These are phyloP conservation scores for Claviceps sorghi DNA, from an alignment of 2,329 filamentous ascomycete genomes.

Conservation along the genomic window DNA sequence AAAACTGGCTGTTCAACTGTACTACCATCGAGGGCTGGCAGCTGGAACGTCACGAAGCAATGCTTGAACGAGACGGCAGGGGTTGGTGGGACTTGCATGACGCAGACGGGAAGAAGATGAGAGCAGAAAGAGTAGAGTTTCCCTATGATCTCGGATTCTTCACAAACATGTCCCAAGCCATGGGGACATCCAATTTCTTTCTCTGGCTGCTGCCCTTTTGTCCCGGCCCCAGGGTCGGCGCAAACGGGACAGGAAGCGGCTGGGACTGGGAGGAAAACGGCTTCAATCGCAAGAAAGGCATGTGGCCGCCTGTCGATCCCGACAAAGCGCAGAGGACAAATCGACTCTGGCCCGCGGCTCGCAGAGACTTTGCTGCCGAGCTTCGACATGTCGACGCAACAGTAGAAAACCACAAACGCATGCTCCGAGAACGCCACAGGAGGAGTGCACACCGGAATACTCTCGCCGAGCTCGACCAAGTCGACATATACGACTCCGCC, in stretches of 20 bases:
- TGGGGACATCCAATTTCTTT: slow-evolving; percentile 53
- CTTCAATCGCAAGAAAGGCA: slow-evolving; percentile 48
- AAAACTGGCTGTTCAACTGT: slow-evolving; percentile 50
- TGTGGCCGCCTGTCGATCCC: slow-evolving; percentile 51
- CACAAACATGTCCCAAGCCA: slow-evolving; percentile 57
- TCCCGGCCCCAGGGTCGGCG: slow-evolving; percentile 29
- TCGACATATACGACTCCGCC: slow-evolving; percentile 38
- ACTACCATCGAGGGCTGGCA: slow-evolving; percentile 78
- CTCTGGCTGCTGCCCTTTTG: slow-evolving; percentile 58
- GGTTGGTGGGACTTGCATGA: slow-evolving; percentile 28
- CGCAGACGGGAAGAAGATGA: slow-evolving; percentile 25
- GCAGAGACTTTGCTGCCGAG: slow-evolving; percentile 20
- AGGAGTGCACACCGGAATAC: slow-evolving; percentile 29
- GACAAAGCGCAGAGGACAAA: slow-evolving; percentile 38
- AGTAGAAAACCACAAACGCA: slow-evolving; percentile 31
- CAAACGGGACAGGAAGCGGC: slow-evolving; percentile 26
- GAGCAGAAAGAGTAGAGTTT: slow-evolving; percentile 55
- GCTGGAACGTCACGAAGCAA: slow-evolving; percentile 45
- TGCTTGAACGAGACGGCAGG: slow-evolving; percentile 33
- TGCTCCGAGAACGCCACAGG: slow-evolving; percentile 35
- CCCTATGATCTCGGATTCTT: slow-evolving; percentile 70
- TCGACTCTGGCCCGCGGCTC: slow-evolving; percentile 24
- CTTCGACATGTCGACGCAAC: slow-evolving; percentile 21
- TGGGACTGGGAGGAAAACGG: slow-evolving; percentile 62
- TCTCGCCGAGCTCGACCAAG: slow-evolving; percentile 36